phyloP scores from a whole-genome alignment of 768 basidiomycete species.

The Boletus subparvulus region DNA sequence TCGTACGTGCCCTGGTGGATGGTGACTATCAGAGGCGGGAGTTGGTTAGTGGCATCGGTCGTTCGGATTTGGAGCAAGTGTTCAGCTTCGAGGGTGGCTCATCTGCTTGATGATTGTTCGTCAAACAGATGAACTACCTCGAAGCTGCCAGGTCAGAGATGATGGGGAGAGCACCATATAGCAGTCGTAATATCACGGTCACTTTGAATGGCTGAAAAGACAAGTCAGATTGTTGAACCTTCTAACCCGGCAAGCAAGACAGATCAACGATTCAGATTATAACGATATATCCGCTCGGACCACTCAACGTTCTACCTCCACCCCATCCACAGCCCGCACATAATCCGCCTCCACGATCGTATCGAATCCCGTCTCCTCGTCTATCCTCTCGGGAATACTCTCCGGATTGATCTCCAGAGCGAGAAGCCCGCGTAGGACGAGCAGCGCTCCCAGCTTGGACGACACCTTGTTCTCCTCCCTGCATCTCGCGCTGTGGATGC shows the following conservation, averaged over 20 bases:
- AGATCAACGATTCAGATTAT: background rate
- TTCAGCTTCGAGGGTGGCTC: no score
- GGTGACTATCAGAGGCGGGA: no score
- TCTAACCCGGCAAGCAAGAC: background rate
- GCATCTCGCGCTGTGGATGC: constrained; percentile 65
- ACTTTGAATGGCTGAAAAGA: no score
- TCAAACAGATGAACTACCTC: no score
- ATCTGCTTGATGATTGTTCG: no score
- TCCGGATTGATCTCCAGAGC: constrained; percentile 41
- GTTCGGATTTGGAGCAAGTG: no score
- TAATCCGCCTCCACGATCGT: constrained; percentile 56
- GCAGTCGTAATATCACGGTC: background rate
- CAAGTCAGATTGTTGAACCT: no score
- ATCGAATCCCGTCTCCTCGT: constrained; percentile 34
- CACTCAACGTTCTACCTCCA: constrained; percentile 43
- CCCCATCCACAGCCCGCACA: constrained; percentile 44
- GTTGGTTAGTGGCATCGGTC: no score
- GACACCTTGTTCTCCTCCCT: constrained; percentile 69
- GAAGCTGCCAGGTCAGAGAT: no score
- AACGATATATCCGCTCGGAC: background rate
- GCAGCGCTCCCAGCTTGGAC: constrained; percentile 72
- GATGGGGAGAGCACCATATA: background rate
- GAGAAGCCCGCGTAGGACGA: constrained; percentile 64
- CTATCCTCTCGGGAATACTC: constrained; percentile 35
- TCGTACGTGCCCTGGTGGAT: no score